Base-by-base conservation (phyloP, 2,329 filamentous ascomycete genomes). In the Penicillium sclerotigenum region DNA sequence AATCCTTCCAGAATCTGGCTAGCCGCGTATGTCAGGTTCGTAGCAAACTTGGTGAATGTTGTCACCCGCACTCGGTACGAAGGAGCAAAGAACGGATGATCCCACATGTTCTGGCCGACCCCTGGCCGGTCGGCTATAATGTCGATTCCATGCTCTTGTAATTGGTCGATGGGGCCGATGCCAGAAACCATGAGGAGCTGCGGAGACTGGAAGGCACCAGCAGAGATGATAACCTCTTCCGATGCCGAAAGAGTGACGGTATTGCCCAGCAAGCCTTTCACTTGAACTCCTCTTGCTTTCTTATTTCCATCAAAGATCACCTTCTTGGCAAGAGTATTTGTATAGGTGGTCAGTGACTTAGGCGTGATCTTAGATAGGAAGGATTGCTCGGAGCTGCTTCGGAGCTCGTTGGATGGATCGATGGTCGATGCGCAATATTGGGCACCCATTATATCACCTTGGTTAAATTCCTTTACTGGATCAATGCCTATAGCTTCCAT, bases 111-210 rank as follows among this genome's bases (percentile, higher is more conserved):
- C 57, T 74, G 71, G 9, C 73, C 73, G 4, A 75, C 72, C 0
- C 71, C 73, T 3, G 64, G 64, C 20, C 66, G 63, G 37, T 72
- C 54, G 4, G 63, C 60, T 9, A 75, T 31, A 2, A 71, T 56
- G 0, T 62, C 38, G 11, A 73, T 73, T 1, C 54, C 56, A 47
- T 71, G 60, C 4, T 65, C 29, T 7, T 65, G 24, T 7, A 74
- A 59, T 1, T 61, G 58, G 0, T 61, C 60, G 5, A 54, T 40
- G 2, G 80, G 80, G 0, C 81, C 81, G 47, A 78, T 67, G 1
- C 81, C 81, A 18, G 78, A 80, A 2, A 81, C 73, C 71, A 81
- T 80, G 9, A 83, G 48, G 5, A 82, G 67, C 56, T 83, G 79
- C 0, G 81, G 81, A 0, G 80, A 77, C 60, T 83, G 81, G 62